Evolutionary conservation across 1,284 basidiomycete genomes (phyloP).

Genomic region (Anthracocystis panici-leucophaei): DNA sequence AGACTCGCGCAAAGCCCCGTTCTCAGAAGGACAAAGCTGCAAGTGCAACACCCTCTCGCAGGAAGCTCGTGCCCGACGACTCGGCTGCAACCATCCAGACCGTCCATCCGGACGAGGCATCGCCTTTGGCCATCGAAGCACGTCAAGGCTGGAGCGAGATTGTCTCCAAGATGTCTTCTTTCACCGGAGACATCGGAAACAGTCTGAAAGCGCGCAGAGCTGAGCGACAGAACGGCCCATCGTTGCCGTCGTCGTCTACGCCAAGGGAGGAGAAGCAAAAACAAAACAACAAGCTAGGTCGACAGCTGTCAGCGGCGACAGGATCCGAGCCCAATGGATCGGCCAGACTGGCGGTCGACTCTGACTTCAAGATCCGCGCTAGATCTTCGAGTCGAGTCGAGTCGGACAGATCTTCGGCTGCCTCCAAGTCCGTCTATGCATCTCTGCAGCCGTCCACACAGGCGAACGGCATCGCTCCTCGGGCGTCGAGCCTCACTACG

Average conservation of each 20-base stretch:
- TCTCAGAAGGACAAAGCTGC: background rate
- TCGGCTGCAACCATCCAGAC: constrained; percentile 32
- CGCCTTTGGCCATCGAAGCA: constrained; percentile 48
- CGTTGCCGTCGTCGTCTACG: constrained; percentile 5
- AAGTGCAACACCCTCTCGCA: constrained; percentile 3
- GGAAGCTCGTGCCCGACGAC: constrained; percentile 24
- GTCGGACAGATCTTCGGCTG: constrained; percentile 30
- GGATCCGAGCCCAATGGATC: constrained; percentile 4
- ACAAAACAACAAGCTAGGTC: background rate
- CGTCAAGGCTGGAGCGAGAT: constrained; percentile 60
- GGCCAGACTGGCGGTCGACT: constrained; percentile 6
- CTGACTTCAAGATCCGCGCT: constrained; percentile 31
- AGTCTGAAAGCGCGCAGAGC: constrained; percentile 17
- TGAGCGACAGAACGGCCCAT: constrained; percentile 14
- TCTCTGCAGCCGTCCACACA: constrained; percentile 30
- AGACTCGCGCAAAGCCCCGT: background rate
- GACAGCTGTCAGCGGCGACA: background rate
- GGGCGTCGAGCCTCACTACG: constrained; percentile 29
- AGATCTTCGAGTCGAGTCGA: constrained; percentile 41
- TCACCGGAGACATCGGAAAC: constrained; percentile 25
- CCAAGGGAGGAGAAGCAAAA: background rate
- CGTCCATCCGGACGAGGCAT: constrained; percentile 24
- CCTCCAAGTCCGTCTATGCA: constrained; percentile 25
- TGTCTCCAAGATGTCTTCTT: constrained; percentile 43
- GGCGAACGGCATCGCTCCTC: constrained; percentile 23